Percentiles rank a stretch among this genome's conserved stretches.
phyloP scores from a whole-genome alignment of 192 early-diverging fungal genomes.

The Mortierella antarctica region DNA sequence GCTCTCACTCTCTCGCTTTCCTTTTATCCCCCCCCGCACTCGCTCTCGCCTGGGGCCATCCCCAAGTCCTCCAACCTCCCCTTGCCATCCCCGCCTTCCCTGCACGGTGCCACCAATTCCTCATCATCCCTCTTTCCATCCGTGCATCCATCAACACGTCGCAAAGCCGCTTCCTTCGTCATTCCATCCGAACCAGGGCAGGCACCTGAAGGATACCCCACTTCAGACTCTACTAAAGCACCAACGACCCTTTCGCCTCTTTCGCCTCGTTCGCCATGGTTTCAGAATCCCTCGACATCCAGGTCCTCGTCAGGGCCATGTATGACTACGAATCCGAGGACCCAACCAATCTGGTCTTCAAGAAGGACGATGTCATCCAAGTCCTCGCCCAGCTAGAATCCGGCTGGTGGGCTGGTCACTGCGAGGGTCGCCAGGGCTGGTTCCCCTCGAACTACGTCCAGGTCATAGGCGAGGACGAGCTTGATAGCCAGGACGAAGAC shows the following conservation, averaged over 20 bases:
- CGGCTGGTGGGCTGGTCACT: slow-evolving; percentile 98
- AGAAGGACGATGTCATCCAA: slow-evolving; percentile 88
- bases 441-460: slow-evolving; percentile 90
- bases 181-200: background rate
- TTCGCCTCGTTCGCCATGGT: slow-evolving; percentile 14
- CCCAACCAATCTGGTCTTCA: slow-evolving; percentile 82
- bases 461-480: slow-evolving; percentile 66
- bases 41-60: background rate
- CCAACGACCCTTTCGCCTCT: background rate
- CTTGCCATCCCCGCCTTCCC: background rate
- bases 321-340: slow-evolving; percentile 89
- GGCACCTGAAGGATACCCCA: background rate
- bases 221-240: slow-evolving; percentile 1
- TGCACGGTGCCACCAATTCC: slow-evolving; percentile 1
- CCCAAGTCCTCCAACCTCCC: background rate
- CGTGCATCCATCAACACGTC: background rate
- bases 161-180: background rate
- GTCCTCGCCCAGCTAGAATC: slow-evolving; percentile 90
- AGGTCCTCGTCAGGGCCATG: slow-evolving; percentile 73
- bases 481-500: slow-evolving; percentile 57
- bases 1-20: background rate
- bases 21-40: background rate
- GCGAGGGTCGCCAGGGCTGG: slow-evolving; percentile 84
- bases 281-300: slow-evolving; percentile 41
- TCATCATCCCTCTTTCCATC: background rate